These are phyloP conservation scores for Saussurea involucrata DNA, from an alignment of 129 eudicot species.

Conservation along the genomic window DNA sequence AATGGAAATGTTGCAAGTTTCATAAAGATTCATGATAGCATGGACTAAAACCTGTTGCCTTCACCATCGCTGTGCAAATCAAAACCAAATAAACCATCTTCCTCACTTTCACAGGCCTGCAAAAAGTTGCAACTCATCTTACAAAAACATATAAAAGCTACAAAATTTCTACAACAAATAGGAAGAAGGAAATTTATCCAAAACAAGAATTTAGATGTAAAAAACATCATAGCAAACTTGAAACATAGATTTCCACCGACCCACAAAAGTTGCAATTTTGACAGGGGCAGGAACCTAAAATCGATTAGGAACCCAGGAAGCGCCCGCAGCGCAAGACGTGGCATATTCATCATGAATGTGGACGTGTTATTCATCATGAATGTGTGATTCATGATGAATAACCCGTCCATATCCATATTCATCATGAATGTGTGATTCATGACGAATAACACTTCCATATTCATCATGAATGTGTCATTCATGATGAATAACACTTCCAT, in stretches of 20 bases:
- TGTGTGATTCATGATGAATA: too few relatives aligned
- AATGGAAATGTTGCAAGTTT: not conserved
- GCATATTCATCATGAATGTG: too few relatives aligned
- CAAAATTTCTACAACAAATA: not conserved
- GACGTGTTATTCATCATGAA: too few relatives aligned
- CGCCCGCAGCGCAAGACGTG: too few relatives aligned
- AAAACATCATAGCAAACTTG: not conserved
- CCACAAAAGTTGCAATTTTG: not conserved
- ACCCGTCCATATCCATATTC: too few relatives aligned
- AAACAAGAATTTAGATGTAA: not conserved
- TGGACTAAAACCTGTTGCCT: conserved; percentile 58
- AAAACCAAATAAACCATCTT: conserved; percentile 84
- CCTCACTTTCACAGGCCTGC: conserved; percentile 85
- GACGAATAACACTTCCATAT: too few relatives aligned
- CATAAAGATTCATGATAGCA: not conserved
- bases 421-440: too few relatives aligned
- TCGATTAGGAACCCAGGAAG: too few relatives aligned
- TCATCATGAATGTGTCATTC: too few relatives aligned
- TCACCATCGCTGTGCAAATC: conserved; percentile 97
- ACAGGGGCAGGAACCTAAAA: not conserved
- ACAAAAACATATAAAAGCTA: conserved; percentile 11
- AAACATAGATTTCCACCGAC: not conserved
- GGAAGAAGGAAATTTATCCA: not conserved
- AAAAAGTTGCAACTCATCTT: conserved; percentile 17
- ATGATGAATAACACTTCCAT: too few relatives aligned